These are phyloP conservation scores for Yamadazyma taylorii DNA, from an alignment of 1,139 yeast genomes.

Conservation along the genomic window DNA sequence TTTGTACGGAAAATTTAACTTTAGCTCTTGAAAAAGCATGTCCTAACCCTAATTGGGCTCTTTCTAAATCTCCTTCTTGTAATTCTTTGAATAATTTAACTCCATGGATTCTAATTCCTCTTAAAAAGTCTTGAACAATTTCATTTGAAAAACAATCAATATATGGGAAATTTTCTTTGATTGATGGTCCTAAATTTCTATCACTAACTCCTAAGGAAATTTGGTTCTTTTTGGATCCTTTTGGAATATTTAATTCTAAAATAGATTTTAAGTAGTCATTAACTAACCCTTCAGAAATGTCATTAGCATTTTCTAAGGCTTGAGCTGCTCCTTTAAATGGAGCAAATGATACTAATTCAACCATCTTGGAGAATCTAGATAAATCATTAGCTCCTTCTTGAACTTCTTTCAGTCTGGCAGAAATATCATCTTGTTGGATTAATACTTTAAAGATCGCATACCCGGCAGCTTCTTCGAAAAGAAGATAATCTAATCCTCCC, in stretches of 20 bases:
- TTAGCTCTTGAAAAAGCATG: conserved; percentile 99
- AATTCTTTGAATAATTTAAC: conserved; percentile 85
- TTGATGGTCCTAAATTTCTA: conserved; percentile 93
- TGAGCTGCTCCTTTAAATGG: conserved; percentile 99
- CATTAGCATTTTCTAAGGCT: conserved; percentile 97
- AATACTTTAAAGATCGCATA: conserved; percentile 94
- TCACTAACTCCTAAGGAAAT: conserved; percentile 86
- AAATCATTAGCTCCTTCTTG: conserved; percentile 89
- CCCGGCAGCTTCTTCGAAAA: conserved; percentile 98
- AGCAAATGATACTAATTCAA: conserved; percentile 92
- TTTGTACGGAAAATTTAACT: conserved; percentile 97
- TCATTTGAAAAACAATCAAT: conserved; percentile 91
- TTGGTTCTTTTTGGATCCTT: conserved; percentile 68
- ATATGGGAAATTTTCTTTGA: conserved; percentile 84
- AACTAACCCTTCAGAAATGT: conserved; percentile 94
- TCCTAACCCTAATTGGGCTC: conserved; percentile 98
- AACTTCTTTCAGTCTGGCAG: conserved; percentile 89
- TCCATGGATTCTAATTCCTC: conserved; percentile 94
- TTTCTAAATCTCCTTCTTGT: conserved; percentile 92
- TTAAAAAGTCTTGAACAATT: conserved; percentile 88
- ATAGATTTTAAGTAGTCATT: conserved; percentile 89
- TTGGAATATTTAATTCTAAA: conserved; percentile 88
- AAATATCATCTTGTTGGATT: conserved; percentile 91
- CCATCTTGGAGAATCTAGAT: conserved; percentile 85
- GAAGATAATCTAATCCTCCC: conserved; percentile 85